Conservation (phyloP, 2,329 filamentous ascomycete species). For the Aureobasidium sp. region DNA sequence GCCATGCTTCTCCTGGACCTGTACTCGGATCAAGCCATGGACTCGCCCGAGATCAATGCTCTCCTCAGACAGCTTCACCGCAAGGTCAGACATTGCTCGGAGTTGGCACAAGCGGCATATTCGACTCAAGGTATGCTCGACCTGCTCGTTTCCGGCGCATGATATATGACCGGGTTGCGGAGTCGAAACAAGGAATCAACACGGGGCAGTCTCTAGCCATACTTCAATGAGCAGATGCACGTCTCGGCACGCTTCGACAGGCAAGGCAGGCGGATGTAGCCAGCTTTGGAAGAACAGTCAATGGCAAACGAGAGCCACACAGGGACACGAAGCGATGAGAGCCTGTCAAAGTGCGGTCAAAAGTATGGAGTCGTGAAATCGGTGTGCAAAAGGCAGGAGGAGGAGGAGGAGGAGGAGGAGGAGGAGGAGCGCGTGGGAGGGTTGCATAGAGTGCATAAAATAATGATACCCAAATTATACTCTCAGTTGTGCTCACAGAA, state of each 20-base stretch:
- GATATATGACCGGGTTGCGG: background rate
- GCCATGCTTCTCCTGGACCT: constrained; percentile 77
- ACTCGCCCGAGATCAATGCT: constrained; percentile 62
- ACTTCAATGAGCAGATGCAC: background rate
- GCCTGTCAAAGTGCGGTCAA: background rate
- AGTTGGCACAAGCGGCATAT: constrained; percentile 74
- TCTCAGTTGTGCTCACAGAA: background rate
- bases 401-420: background rate
- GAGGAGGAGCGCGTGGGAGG: too few species aligned
- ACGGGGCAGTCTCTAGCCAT: background rate
- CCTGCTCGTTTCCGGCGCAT: constrained; percentile 53
- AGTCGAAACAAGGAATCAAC: background rate
- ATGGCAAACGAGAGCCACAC: background rate
- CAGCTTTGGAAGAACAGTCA: background rate
- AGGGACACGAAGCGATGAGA: background rate
- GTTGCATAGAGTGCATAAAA: background rate
- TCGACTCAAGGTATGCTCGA: constrained; percentile 85
- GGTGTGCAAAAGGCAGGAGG: background rate
- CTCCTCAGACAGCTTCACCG: constrained; percentile 62
- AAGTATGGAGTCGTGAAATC: background rate
- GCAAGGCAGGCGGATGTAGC: background rate
- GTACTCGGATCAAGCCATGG: constrained; percentile 70
- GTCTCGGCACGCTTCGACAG: background rate
- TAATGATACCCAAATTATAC: constrained; percentile 8
- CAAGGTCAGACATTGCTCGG: constrained; percentile 68